phyloP scores from a whole-genome alignment of 139 green algal genomes.

The Micractinium sp. region DNA sequence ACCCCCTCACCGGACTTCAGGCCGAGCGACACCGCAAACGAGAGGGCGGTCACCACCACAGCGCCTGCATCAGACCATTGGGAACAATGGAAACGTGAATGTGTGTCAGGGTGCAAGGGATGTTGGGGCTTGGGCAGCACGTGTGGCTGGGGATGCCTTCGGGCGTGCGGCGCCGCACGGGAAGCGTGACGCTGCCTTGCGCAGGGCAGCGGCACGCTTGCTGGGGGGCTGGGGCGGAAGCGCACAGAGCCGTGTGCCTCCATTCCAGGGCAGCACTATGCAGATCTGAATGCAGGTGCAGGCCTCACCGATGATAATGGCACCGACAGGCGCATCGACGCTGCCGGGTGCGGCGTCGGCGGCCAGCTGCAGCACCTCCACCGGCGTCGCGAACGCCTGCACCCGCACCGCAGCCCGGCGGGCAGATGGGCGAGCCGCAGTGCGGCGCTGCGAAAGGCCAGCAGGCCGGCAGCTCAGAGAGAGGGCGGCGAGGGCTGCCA shows the following conservation, averaged over 20 bases:
- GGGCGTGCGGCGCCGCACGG: not conserved
- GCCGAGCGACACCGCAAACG: not conserved
- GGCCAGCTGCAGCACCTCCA: not conserved
- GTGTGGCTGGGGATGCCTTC: not conserved
- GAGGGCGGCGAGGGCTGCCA: not conserved
- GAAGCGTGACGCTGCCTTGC: not conserved
- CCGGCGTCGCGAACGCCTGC: not conserved
- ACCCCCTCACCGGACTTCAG: constrained; percentile 31
- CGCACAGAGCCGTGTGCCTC: not conserved
- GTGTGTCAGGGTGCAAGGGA: not conserved
- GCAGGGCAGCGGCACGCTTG: not conserved
- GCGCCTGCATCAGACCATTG: not conserved
- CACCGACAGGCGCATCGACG: constrained; percentile 37
- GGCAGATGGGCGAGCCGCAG: not conserved
- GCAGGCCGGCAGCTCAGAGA: not conserved
- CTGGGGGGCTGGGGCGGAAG: not conserved
- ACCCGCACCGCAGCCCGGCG: not conserved
- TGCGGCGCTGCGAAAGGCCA: not conserved
- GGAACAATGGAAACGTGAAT: not conserved
- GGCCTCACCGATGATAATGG: constrained; percentile 11
- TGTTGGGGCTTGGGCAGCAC: not conserved
- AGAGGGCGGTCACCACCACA: constrained; percentile 12
- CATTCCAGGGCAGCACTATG: not conserved
- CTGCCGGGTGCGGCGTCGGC: constrained; percentile 18
- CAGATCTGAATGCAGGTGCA: not conserved